Evolutionary conservation across 2,329 filamentous ascomycete genomes (phyloP).

Genomic region (Ophiosphaerella narmari): DNA sequence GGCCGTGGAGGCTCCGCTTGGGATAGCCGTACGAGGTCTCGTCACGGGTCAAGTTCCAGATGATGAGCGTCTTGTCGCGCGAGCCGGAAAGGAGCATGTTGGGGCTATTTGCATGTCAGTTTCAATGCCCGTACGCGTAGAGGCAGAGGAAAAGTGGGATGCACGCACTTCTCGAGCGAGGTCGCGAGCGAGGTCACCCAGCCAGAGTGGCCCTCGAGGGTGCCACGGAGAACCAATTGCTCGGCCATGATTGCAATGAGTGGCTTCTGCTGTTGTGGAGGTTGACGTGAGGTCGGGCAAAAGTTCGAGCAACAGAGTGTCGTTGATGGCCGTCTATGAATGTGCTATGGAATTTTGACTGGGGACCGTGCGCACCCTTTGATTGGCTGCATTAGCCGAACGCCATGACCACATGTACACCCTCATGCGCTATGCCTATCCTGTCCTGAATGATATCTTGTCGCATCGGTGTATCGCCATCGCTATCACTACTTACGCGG

Average conservation of each 20-base stretch:
- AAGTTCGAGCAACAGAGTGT: conserved; percentile 17
- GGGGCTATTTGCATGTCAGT: conserved; percentile 65
- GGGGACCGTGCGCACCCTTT: too few species aligned
- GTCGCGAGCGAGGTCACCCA: conserved; percentile 99
- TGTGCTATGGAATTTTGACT: not conserved
- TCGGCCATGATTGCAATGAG: conserved; percentile 71
- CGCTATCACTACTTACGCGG: conserved; percentile 11
- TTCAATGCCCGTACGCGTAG: conserved; percentile 19
- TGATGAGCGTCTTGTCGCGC: conserved; percentile 99
- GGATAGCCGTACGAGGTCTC: conserved; percentile 98
- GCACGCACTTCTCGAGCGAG: conserved; percentile 88
- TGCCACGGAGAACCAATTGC: conserved; percentile 94
- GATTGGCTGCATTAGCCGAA: too few species aligned
- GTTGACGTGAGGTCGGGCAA: conserved; percentile 35
- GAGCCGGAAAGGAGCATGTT: conserved; percentile 99
- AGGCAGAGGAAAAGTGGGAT: not conserved
- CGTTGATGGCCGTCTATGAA: not conserved
- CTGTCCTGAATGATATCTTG: too few species aligned
- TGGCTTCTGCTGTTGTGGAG: conserved; percentile 43
- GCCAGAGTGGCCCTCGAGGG: conserved; percentile 98
- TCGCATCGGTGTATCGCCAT: too few species aligned
- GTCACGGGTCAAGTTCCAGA: conserved; percentile 99
- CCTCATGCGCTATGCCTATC: too few species aligned
- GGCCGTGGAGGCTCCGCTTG: conserved; percentile 97
- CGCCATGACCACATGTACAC: too few species aligned